Percentiles rank a stretch among this genome's conserved stretches.
Evolutionary conservation across 495 filamentous ascomycete species (phyloP).

Genomic region (Hyaloscypha finlandica): DNA sequence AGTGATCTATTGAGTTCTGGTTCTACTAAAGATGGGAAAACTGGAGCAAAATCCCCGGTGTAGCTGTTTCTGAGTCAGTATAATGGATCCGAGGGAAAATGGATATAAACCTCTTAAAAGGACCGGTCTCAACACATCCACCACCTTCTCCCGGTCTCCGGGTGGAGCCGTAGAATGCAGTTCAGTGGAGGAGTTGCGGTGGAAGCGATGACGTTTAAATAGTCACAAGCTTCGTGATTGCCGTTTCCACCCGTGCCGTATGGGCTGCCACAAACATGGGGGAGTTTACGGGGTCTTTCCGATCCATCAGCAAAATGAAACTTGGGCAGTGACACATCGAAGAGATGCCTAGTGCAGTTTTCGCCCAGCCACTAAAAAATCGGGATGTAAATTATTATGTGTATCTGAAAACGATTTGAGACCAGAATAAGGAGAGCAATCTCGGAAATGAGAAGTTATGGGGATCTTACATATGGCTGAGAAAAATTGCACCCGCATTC

Average conservation of each 20-base stretch:
- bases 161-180: slow-evolving; percentile 35
- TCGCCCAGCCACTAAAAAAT: slow-evolving; percentile 49
- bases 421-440: no score
- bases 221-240: slow-evolving; percentile 39
- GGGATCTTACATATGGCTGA: slow-evolving; percentile 25
- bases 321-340: neutral
- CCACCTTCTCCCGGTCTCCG: slow-evolving; percentile 57
- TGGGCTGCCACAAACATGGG: slow-evolving; percentile 63
- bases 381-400: no score
- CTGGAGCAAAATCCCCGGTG: slow-evolving; percentile 55
- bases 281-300: slow-evolving; percentile 47
- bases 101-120: slow-evolving; percentile 45
- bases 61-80: slow-evolving; percentile 33
- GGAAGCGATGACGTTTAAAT: neutral
- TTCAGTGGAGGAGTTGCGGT: slow-evolving; percentile 28
- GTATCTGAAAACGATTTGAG: no score
- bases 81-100: no score
- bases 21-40: slow-evolving; percentile 34
- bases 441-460: neutral
- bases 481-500: slow-evolving; percentile 70
- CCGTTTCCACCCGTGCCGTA: slow-evolving; percentile 68
- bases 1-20: neutral
- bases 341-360: slow-evolving; percentile 38
- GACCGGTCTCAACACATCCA: slow-evolving; percentile 63
- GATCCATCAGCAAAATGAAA: no score